Conservation (phyloP, 805 yeast species). For the Kodamaea nitidulidarum region DNA sequence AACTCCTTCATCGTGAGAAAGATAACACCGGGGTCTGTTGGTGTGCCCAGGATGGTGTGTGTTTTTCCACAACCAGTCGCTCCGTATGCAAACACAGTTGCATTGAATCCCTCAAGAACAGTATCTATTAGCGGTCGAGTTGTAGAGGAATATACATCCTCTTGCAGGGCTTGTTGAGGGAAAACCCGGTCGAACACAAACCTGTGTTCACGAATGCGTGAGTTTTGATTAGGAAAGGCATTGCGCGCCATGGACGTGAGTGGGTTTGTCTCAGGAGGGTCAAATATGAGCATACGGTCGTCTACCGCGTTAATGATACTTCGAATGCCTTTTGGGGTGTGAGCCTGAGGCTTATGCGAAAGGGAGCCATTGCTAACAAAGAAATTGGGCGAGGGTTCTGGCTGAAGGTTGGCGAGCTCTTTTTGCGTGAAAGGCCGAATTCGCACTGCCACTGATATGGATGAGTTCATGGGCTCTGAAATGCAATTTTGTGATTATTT, state of each 20-base stretch:
- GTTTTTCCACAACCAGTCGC: conserved; percentile 99
- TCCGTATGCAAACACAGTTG: conserved; percentile 93
- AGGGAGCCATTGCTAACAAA: conserved; percentile 58
- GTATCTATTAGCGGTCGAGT: conserved; percentile 69
- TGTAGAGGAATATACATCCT: conserved; percentile 62
- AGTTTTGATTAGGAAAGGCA: conserved; percentile 37
- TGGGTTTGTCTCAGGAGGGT: conserved; percentile 75
- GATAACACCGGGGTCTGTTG: conserved; percentile 72
- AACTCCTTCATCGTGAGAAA: conserved; percentile 75
- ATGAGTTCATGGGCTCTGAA: conserved; percentile 40
- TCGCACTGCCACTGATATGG: conserved; percentile 73
- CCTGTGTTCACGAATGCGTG: conserved; percentile 64
- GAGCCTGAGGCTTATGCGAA: conserved; percentile 11
- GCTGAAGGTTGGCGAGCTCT: conserved; percentile 50
- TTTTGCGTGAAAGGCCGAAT: conserved; percentile 73
- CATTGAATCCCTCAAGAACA: conserved; percentile 79
- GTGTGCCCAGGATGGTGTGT: conserved; percentile 78
- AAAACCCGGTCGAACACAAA: conserved; percentile 81
- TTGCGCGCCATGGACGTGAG: conserved; percentile 45
- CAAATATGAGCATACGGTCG: conserved; percentile 80
- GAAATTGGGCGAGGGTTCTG: conserved; percentile 32
- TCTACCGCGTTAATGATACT: conserved; percentile 77
- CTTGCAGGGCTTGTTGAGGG: conserved; percentile 61
- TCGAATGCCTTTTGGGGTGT: conserved; percentile 51
- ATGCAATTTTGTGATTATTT: background rate